phyloP scores from a whole-genome alignment of 495 filamentous ascomycete species.

The Aspergillus campestris region DNA sequence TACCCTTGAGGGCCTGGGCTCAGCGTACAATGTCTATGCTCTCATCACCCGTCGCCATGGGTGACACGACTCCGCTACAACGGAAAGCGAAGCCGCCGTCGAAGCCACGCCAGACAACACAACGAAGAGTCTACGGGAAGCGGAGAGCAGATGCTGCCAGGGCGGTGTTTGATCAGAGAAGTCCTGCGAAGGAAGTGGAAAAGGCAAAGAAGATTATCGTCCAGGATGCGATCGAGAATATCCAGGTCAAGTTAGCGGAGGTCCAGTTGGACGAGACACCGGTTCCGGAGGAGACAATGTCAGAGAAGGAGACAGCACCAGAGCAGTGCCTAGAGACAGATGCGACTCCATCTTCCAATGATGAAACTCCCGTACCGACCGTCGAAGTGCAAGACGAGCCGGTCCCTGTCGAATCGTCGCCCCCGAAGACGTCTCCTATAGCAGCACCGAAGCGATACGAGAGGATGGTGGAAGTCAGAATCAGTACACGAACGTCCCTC shows the following conservation, averaged over 20 bases:
- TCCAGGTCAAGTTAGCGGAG: constrained; percentile 27
- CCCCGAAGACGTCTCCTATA: neutral
- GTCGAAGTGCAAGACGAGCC: neutral
- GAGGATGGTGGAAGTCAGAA: constrained; percentile 28
- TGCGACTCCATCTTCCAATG: neutral
- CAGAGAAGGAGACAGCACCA: neutral
- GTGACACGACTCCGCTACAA: constrained; percentile 3
- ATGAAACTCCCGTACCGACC: neutral
- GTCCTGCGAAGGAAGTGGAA: constrained; percentile 18
- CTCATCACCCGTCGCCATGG: neutral
- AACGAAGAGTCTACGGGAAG: constrained; percentile 37
- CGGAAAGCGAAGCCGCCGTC: constrained; percentile 10
- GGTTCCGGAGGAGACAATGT: neutral
- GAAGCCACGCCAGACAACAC: constrained; percentile 17
- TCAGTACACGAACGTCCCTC: constrained; percentile 5
- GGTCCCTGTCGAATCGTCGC: neutral
- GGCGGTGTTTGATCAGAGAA: constrained; percentile 34
- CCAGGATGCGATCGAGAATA: constrained; percentile 17
- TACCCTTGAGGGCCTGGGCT: neutral
- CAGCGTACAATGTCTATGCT: constrained; percentile 4
- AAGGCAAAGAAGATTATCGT: neutral
- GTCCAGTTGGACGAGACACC: constrained; percentile 21
- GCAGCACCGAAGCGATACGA: constrained; percentile 9
- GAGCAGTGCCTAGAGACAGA: neutral
- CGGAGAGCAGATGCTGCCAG: constrained; percentile 30